Evolutionary conservation across 2,329 filamentous ascomycete genomes (phyloP).

Genomic region (Aureobasidium pullulans): DNA sequence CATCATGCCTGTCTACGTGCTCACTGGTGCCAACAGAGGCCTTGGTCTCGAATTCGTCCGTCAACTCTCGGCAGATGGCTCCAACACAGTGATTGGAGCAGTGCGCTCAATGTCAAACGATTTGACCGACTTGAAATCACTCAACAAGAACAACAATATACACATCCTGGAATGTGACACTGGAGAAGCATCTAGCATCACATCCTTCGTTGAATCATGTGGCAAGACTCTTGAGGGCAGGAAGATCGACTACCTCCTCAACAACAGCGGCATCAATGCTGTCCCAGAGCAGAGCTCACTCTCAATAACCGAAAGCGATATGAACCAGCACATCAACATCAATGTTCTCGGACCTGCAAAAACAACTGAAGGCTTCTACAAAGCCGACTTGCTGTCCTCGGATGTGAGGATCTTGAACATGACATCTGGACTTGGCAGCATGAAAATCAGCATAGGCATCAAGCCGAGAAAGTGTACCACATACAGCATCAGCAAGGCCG

Average conservation of each 20-base stretch:
- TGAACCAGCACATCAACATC: constrained; percentile 35
- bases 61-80: constrained; percentile 19
- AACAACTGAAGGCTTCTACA: constrained; percentile 32
- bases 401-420: constrained; percentile 30
- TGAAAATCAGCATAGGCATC: constrained; percentile 26
- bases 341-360: constrained; percentile 45
- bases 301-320: constrained; percentile 29
- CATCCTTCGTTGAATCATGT: constrained; percentile 29
- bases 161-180: constrained; percentile 38
- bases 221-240: constrained; percentile 24
- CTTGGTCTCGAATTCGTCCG: constrained; percentile 30
- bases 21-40: constrained; percentile 31
- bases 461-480: constrained; percentile 29
- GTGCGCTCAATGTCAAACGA: constrained; percentile 29
- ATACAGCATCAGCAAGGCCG: constrained; percentile 38
- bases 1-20: constrained; percentile 27
- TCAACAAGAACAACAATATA: constrained; percentile 24
- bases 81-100: constrained; percentile 34
- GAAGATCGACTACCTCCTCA: constrained; percentile 37
- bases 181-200: constrained; percentile 29
- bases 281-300: constrained; percentile 31
- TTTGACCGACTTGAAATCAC: constrained; percentile 23
- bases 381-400: constrained; percentile 22
- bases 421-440: constrained; percentile 27
- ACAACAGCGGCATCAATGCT: constrained; percentile 37